Conservation (phyloP, 2,329 filamentous ascomycete genomes). For the Shiraia sp. region DNA sequence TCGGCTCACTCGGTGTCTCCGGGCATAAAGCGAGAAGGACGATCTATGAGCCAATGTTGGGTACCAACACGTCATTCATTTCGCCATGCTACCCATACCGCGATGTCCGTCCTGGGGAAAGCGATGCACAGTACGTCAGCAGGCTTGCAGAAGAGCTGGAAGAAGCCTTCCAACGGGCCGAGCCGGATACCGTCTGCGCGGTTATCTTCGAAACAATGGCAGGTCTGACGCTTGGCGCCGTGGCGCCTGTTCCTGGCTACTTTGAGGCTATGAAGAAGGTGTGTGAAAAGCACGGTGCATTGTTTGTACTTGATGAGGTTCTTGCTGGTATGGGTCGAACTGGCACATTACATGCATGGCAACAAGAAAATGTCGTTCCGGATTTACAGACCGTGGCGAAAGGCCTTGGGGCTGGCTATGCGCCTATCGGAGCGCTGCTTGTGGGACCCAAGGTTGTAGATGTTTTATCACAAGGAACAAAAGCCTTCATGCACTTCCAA, state of each 20-base stretch:
- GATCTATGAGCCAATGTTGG: constrained; percentile 64
- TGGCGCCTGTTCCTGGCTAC: constrained; percentile 68
- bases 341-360: constrained; percentile 63
- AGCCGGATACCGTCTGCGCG: constrained; percentile 67
- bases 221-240: constrained; percentile 69
- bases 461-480: constrained; percentile 47
- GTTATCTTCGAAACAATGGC: constrained; percentile 75
- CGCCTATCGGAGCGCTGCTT: constrained; percentile 63
- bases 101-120: constrained; percentile 55
- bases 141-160: constrained; percentile 68
- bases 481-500: constrained; percentile 60
- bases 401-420: constrained; percentile 65
- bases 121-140: constrained; percentile 60
- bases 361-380: constrained; percentile 60
- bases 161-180: constrained; percentile 64
- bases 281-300: constrained; percentile 70
- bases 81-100: constrained; percentile 70
- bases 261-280: constrained; percentile 67
- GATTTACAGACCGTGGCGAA: constrained; percentile 70
- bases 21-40: constrained; percentile 63
- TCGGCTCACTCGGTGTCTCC: constrained; percentile 66
- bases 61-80: constrained; percentile 61
- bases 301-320: constrained; percentile 76
- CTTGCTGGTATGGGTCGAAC: constrained; percentile 68
- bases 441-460: constrained; percentile 56